Evolutionary conservation across 1,139 yeast genomes (phyloP), one percentile per base, ranked within the genome.

Genomic region (Candida tropicalis): DNA sequence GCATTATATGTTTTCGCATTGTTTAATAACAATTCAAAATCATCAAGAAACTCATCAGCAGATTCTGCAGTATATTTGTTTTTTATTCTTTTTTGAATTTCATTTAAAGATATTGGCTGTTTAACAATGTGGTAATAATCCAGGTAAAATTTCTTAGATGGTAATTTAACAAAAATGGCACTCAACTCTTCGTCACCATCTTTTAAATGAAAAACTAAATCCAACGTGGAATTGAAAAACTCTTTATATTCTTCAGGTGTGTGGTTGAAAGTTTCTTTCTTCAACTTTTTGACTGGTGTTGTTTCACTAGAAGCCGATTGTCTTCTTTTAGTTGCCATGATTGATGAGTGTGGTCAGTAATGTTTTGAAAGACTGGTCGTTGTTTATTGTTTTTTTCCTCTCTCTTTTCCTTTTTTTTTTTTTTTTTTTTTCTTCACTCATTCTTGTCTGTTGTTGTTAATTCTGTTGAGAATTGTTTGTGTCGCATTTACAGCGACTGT

Each of bases 91-190:
- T 61, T 70, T 50, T 72, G 78, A 35, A 85, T 83, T 51, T 87
- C 95, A 38, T 77, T 63, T 10, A 87, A 60, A 1, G 93, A 82
- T 8, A 87, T 77, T 3, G 96, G 95, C n/a, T 68, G 59, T 20
- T 64, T 62, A 27, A 87, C 81, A 46, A 84, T 71, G 42, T 80
- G 77, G 59, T 84, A 87, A 63, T 91, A 93, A 57, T 87, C 95
- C 0, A 97, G 96, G 52, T 87, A 89, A 31, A 79, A 67, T 52
- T 84, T 84, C 57, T 80, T 84, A 28, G 85, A 75, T 2, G 96
- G 97, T 33, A 88, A 68, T 54, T 82, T 81, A 44, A 81, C 60
- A 56, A 87, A 87, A 41, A 86, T 81, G 13, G 72, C 72, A 15
- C 75, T 73, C 26, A 81, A 57, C 40, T 53, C 56, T 42, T 64